Base-by-base conservation (phyloP, 495 filamentous ascomycete genomes). In the Parathielavia appendiculata region DNA sequence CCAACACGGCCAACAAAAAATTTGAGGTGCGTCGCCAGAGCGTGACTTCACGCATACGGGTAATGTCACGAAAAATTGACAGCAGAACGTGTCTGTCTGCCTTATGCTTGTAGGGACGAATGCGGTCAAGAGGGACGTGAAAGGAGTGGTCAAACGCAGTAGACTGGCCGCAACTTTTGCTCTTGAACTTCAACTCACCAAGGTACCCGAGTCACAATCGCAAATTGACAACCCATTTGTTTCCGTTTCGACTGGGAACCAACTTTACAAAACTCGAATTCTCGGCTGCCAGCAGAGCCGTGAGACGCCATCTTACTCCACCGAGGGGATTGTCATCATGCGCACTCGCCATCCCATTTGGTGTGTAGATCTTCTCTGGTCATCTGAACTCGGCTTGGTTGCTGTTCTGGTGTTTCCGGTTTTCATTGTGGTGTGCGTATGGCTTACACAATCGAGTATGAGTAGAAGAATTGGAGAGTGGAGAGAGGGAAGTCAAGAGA, bases 281-380 rank as follows among this genome's bases (percentile, higher is more conserved):
- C 12, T 11, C 16, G 4, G 23, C 34, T 26, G 12, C 17, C 23
- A 34, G 41, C 41, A 20, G 19, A 4, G 1, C n/a, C n/a, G 19
- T 17, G 12, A 8, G 1, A 44, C 19, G 12, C 41, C 16, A 13
- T 2, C 14, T 14, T 4, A n/a, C 14, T 2, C 51, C 13, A 30
- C 17, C 23, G 7, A 22, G 36, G 5, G 3, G n/a, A 43, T 51
- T 38, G 38, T 17, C 26, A 49, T 51, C 38, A 62, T 62, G 59
- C 54, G 59, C 10, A 62, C 59, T 17, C 48, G 54, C 0, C 59
- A 62, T 26, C 35, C 58, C 20, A 62, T 62, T 23, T 62, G 54
- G 57, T 60, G 19, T 0, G 46, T 43, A 39, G n/a, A 2, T 19
- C 11, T 20, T 14, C 34, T 30, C 11, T 30, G 46, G 26, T 32